Evolutionary conservation across 2,329 filamentous ascomycete genomes (phyloP).

Genomic region (Epichloe amarillans): DNA sequence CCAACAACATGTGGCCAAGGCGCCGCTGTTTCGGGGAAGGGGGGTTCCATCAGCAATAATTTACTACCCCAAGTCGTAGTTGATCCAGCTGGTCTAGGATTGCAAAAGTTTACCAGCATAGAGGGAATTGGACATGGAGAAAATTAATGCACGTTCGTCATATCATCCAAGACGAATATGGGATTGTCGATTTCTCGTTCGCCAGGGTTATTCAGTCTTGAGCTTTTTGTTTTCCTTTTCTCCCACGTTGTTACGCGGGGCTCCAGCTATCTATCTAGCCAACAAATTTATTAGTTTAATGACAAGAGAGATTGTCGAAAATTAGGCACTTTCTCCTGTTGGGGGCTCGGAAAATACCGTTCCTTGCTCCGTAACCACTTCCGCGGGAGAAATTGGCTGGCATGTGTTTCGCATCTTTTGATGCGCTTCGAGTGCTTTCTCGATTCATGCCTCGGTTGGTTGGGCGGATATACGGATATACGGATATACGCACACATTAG

Average conservation of each 20-base stretch:
- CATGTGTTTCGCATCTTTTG: constrained; percentile 1
- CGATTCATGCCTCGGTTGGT: not conserved
- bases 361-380: not conserved
- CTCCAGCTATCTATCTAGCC: not conserved
- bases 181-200: not conserved
- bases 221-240: not conserved
- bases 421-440: not conserved
- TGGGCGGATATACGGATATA: not conserved
- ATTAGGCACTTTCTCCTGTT: not conserved
- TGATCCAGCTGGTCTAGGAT: not conserved
- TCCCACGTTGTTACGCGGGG: not conserved
- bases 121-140: not conserved
- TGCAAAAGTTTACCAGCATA: not conserved
- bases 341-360: not conserved
- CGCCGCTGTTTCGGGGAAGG: constrained; percentile 2
- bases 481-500: not conserved
- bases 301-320: not conserved
- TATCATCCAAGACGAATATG: not conserved
- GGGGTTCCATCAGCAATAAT: not conserved
- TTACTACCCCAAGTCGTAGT: not conserved
- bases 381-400: not conserved
- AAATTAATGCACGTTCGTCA: not conserved
- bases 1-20: not conserved
- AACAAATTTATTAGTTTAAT: not conserved
- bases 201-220: not conserved